These are phyloP conservation scores for Schrenkiella parvula DNA, from an alignment of 345 rosid species.

Conservation along the genomic window DNA sequence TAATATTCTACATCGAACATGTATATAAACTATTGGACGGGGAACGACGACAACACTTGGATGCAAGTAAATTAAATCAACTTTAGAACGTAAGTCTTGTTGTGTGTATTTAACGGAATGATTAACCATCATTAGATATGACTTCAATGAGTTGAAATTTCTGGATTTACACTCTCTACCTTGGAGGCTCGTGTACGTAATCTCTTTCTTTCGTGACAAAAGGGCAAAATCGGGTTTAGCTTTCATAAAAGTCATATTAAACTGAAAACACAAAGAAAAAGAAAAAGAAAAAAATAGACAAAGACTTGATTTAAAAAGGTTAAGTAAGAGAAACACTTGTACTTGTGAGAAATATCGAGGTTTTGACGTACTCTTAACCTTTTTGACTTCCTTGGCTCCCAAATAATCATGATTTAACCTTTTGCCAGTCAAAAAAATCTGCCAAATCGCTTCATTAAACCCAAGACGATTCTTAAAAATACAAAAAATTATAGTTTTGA, in stretches of 20 bases:
- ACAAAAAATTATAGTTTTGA: not conserved
- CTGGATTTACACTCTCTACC: slow-evolving; percentile 20
- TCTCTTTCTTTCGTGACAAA: not conserved
- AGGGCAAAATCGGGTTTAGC: not conserved
- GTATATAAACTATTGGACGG: slow-evolving; percentile 17
- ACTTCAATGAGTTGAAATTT: slow-evolving; percentile 24
- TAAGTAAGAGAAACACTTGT: slow-evolving; percentile 25
- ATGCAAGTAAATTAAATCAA: not conserved
- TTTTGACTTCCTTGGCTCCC: slow-evolving; percentile 35
- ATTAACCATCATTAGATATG: slow-evolving; percentile 34
- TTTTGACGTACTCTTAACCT: slow-evolving; percentile 34
- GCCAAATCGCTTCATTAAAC: slow-evolving; percentile 19
- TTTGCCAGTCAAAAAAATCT: slow-evolving; percentile 39
- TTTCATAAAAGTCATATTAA: slow-evolving; percentile 9
- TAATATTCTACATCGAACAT: not conserved
- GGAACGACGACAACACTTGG: slow-evolving; percentile 9
- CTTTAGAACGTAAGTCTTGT: slow-evolving; percentile 12
- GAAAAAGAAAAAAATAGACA: not conserved
- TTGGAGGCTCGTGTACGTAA: slow-evolving; percentile 30
- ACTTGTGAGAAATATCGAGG: slow-evolving; percentile 32
- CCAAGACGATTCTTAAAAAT: not conserved
- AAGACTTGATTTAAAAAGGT: slow-evolving; percentile 14
- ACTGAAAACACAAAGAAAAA: not conserved
- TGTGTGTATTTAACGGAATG: slow-evolving; percentile 29
- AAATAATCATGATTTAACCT: slow-evolving; percentile 38